Base-by-base conservation (phyloP, 1,139 yeast species). In the Suhomyces maxii region DNA sequence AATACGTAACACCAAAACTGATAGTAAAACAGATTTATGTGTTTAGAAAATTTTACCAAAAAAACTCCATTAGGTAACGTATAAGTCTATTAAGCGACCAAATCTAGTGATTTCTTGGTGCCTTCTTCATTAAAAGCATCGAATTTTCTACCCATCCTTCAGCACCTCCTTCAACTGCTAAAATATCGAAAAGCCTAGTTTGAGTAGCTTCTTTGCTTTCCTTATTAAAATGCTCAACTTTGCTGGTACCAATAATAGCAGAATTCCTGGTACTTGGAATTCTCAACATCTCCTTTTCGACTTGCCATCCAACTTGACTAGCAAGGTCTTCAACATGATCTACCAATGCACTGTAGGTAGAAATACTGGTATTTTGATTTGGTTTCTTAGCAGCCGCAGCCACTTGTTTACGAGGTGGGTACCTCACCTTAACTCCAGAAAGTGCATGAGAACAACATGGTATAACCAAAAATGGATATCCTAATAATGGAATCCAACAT, bases 191-290 rank as follows among this genome's bases (percentile, higher is more conserved):
- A 1, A 87, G 79, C 42, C 79, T 64, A 0, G 63, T 58, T 9
- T 64, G 59, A 10, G 58, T 55, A 23, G 59, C 54, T 25, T 62
- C 67, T 23, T 61, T 64, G 10, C 53, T 49, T 36, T 75, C 74
- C 31, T 59, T 54, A 3, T 57, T 53, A 37, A 55, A 54, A 26
- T 54, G 51, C 3, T 60, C 63, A 34, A 65, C 64, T 46, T 59
- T 65, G 28, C 64, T 60, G 41, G 79, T 74, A 1, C 96, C 96
- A 46, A 93, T 84, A 7, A 93, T 69, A 0, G 98, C 97, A 1
- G 95, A 91, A 58, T 91, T 93, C 61, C 98, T 74, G 0, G 99
- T 93, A 50, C 97, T 88, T 26, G 99, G 99, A 36, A 93, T 93
- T 51, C 99, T 75, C 42, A 93, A 69, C 86, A 88, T 86, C 62